These are phyloP conservation scores for Leptodontidium sp. DNA, from an alignment of 2,329 filamentous ascomycete genomes.

Conservation along the genomic window DNA sequence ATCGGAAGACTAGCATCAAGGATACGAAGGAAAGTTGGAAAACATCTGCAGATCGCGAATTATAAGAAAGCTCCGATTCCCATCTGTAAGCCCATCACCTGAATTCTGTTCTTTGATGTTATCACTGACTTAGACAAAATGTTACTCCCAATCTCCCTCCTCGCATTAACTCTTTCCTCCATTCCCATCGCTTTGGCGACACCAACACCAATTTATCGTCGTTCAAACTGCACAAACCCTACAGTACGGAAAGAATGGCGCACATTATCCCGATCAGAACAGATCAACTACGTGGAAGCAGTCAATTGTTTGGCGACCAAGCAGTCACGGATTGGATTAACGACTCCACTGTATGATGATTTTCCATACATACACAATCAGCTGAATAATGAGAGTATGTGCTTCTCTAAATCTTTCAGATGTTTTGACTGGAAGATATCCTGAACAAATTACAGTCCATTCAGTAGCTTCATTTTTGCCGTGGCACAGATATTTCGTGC, in stretches of 20 bases:
- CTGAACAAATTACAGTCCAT: slow-evolving; percentile 29
- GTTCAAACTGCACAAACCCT: neutral
- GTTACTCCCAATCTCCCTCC: neutral
- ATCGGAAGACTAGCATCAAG: neutral
- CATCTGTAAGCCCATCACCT: neutral
- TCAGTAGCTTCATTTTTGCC: slow-evolving; percentile 47
- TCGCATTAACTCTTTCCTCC: neutral
- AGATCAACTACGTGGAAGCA: neutral
- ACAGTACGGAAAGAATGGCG: slow-evolving; percentile 5
- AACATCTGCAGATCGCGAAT: neutral
- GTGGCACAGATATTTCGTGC: slow-evolving; percentile 54
- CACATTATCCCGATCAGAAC: neutral
- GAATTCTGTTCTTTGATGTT: neutral
- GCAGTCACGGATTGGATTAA: slow-evolving; percentile 2
- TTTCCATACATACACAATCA: slow-evolving; percentile 13
- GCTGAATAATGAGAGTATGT: neutral
- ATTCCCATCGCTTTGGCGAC: neutral
- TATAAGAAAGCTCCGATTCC: neutral
- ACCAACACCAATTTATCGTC: neutral
- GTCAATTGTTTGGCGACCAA: slow-evolving; percentile 3
- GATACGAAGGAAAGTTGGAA: neutral
- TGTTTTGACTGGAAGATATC: neutral
- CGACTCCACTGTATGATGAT: slow-evolving; percentile 4
- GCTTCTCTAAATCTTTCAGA: neutral
- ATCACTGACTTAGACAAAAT: neutral